Evolutionary conservation across 345 rosid species (phyloP), one percentile per base, ranked within the genome.

Genomic region (Salix arbutifolia): DNA sequence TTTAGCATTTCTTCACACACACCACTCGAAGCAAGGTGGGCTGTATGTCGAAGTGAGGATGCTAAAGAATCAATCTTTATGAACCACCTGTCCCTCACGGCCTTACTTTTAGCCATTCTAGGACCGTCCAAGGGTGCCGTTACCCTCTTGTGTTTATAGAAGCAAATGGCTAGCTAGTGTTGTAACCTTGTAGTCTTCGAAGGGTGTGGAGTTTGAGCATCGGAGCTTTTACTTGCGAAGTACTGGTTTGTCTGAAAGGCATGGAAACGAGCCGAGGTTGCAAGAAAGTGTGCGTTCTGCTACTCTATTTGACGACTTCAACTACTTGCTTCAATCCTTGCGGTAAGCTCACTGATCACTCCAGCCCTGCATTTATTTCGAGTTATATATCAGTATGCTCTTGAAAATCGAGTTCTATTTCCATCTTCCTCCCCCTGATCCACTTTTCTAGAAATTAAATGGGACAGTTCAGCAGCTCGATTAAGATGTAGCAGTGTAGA

Each of bases 21-120:
- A 84, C 86, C 76, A 78, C 69, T 73, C 77, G 74, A 65, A 61
- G 84, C 78, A 84, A 85, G 85, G 91, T 81, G 83, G 83, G 76
- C 5, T 44, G 78, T 74, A 67, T 76, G 77, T 46, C 71, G 84
- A 85, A 86, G 85, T 83, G 84, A 78, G 69, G 81, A 78, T 71
- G 74, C 79, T 76, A 75, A 77, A 83, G 91, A 77, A 83, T 81
- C 85, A 76, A 85, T 85, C 92, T 89, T 89, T 86, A 75, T 82
- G 71, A 61, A 30, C 77, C 72, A 73, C 82, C 62, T 79, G 83
- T 76, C 83, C 66, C 82, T 73, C 74, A 11, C 26, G 62, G 65
- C 70, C 40, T 84, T 80, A 78, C 80, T 78, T 81, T 64, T 77
- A 76, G 73, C 64, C 65, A 44, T 53, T 62, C 67, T 82, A 50